These are phyloP conservation scores for Gracilaria gracilis DNA, from an alignment of 23 red algal genomes.

Conservation along the genomic window DNA sequence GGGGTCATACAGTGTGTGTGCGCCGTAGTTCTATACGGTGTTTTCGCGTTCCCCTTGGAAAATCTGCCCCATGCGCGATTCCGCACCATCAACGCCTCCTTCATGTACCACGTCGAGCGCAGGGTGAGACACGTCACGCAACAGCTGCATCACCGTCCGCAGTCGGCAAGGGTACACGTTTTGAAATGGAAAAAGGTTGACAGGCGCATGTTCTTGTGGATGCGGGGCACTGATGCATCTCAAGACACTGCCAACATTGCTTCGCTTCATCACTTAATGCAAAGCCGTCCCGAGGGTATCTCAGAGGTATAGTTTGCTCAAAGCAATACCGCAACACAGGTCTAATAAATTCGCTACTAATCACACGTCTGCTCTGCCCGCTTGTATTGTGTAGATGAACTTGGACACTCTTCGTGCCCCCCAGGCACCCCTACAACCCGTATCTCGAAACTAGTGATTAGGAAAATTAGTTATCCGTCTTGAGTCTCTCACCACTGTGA, in stretches of 20 bases:
- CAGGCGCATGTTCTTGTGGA: constrained; percentile 68
- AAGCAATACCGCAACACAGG: constrained; percentile 5
- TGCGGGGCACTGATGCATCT: constrained; percentile 58
- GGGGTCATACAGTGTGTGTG: constrained; percentile 92
- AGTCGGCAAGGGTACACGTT: constrained; percentile 65
- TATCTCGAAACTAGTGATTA: background rate
- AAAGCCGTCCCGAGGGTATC: constrained; percentile 36
- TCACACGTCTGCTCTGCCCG: constrained; percentile 22
- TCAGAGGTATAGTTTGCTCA: constrained; percentile 60
- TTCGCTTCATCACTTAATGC: constrained; percentile 36
- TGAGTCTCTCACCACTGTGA: constrained; percentile 18
- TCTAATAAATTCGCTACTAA: constrained; percentile 32
- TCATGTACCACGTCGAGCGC: constrained; percentile 64
- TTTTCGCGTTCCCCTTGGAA: constrained; percentile 75
- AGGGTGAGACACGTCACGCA: constrained; percentile 60
- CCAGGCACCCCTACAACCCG: constrained; percentile 15
- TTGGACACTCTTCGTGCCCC: constrained; percentile 22
- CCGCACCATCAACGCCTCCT: constrained; percentile 81
- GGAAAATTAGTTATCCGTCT: no score
- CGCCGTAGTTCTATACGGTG: constrained; percentile 82
- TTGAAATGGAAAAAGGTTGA: constrained; percentile 63
- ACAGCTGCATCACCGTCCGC: constrained; percentile 33
- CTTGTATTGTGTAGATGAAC: constrained; percentile 17
- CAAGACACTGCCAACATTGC: constrained; percentile 41
- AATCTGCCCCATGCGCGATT: constrained; percentile 81